These are phyloP conservation scores for Aspergillus nomiae DNA, from an alignment of 2,329 filamentous ascomycete species.

Conservation along the genomic window DNA sequence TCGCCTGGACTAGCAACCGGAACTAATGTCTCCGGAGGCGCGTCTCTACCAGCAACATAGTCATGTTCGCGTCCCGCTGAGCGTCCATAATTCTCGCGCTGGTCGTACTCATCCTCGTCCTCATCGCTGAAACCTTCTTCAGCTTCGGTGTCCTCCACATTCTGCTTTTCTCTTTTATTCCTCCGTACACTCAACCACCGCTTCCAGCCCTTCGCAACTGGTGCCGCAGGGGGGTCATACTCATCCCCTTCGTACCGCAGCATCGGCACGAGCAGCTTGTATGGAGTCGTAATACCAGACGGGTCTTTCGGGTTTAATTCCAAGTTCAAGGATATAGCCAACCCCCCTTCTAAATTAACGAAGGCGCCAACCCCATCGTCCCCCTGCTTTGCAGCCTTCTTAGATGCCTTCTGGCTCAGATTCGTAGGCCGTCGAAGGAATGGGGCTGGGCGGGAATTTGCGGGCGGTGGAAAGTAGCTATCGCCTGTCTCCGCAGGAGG, in stretches of 20 bases:
- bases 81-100: constrained; percentile 10
- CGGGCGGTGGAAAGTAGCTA: constrained; percentile 33
- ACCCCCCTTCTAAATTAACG: constrained; percentile 76
- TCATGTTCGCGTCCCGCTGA: constrained; percentile 4
- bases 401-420: constrained; percentile 63
- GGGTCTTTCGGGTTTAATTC: constrained; percentile 87
- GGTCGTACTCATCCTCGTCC: constrained; percentile 21
- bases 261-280: constrained; percentile 80
- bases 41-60: constrained; percentile 4
- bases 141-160: constrained; percentile 24
- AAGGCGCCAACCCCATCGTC: constrained; percentile 55
- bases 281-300: constrained; percentile 82
- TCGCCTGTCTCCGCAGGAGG: constrained; percentile 33
- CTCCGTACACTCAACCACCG: constrained; percentile 38
- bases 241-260: constrained; percentile 58
- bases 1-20: constrained; percentile 9
- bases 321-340: constrained; percentile 86
- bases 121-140: constrained; percentile 20
- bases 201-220: constrained; percentile 42
- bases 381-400: constrained; percentile 57
- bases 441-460: constrained; percentile 37
- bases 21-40: constrained; percentile 13
- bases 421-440: constrained; percentile 74
- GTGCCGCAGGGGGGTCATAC: constrained; percentile 39
- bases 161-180: constrained; percentile 25